Evolutionary conservation across 495 filamentous ascomycete species (phyloP).

Genomic region (Physcia stellaris): DNA sequence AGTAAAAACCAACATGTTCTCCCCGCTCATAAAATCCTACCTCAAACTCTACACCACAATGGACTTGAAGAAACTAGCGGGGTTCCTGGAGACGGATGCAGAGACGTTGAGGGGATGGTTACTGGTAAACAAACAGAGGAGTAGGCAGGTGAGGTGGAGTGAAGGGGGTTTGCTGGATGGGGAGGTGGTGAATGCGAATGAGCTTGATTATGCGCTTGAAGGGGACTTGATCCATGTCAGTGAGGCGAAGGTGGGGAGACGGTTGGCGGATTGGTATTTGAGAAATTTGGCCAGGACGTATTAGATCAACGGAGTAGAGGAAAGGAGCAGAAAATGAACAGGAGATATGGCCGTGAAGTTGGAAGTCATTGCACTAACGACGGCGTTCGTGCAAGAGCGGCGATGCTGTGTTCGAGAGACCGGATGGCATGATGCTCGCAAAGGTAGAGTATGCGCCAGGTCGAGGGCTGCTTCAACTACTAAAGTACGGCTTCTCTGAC

Average conservation of each 20-base stretch:
- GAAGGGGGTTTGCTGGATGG: conserved; percentile 84
- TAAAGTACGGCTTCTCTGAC: no score
- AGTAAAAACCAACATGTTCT: conserved; percentile 91
- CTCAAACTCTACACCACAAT: conserved; percentile 98
- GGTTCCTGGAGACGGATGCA: conserved; percentile 87
- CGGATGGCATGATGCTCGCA: no score
- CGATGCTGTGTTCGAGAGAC: no score
- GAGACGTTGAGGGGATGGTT: conserved; percentile 85
- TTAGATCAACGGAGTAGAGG: conserved; percentile 29
- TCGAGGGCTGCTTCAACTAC: no score
- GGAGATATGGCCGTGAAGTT: no score
- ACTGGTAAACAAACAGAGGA: conserved; percentile 95
- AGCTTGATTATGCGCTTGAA: conserved; percentile 94
- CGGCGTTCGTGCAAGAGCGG: no score
- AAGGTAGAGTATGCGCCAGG: no score
- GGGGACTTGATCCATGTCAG: conserved; percentile 96
- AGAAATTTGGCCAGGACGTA: conserved; percentile 92
- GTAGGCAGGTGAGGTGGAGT: conserved; percentile 87
- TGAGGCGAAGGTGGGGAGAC: conserved; percentile 93
- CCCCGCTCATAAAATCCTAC: conserved; percentile 92
- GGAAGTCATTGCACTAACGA: no score
- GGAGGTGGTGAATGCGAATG: conserved; percentile 77
- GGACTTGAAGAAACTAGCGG: conserved; percentile 95
- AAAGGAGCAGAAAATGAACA: background rate
- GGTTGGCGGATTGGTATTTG: conserved; percentile 97